These are phyloP conservation scores for Verticillium zaregamsianum DNA, from an alignment of 2,329 filamentous ascomycete species.

Conservation along the genomic window DNA sequence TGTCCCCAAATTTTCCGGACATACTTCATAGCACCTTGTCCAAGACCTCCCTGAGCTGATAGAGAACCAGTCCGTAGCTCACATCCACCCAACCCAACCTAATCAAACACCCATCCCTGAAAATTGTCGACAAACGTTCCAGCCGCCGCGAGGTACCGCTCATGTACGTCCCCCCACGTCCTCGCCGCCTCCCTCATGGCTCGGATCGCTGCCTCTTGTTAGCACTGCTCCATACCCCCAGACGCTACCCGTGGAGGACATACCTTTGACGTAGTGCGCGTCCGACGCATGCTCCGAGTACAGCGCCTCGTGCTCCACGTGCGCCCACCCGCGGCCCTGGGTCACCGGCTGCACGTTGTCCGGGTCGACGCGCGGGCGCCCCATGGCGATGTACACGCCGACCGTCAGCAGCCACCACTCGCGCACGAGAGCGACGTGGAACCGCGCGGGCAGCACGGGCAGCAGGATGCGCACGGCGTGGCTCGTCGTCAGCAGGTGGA, in stretches of 20 bases:
- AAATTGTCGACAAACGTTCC: slow-evolving; percentile 72
- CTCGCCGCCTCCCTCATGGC: slow-evolving; percentile 69
- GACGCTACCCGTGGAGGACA: slow-evolving; percentile 13
- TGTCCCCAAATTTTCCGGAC: background rate
- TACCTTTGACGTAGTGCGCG: slow-evolving; percentile 81
- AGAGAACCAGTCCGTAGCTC: background rate
- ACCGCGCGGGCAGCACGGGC: slow-evolving; percentile 67
- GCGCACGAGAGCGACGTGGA: slow-evolving; percentile 69
- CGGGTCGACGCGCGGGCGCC: slow-evolving; percentile 68
- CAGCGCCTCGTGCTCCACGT: slow-evolving; percentile 68
- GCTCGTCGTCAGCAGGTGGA: slow-evolving; percentile 77
- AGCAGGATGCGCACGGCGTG: slow-evolving; percentile 86
- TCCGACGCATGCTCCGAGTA: slow-evolving; percentile 65
- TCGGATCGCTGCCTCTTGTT: slow-evolving; percentile 50
- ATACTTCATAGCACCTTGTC: too few species aligned
- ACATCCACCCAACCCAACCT: background rate
- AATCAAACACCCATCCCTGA: slow-evolving; percentile 53
- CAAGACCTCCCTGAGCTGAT: background rate
- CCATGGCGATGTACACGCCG: slow-evolving; percentile 70
- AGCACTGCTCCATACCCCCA: background rate
- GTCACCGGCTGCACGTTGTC: slow-evolving; percentile 59
- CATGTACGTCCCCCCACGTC: slow-evolving; percentile 69
- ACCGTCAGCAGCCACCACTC: slow-evolving; percentile 89
- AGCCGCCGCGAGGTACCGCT: slow-evolving; percentile 63
- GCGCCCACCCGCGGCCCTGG: slow-evolving; percentile 69